Conservation (phyloP, 2,329 filamentous ascomycete species). For the Colletotrichum sidae region DNA sequence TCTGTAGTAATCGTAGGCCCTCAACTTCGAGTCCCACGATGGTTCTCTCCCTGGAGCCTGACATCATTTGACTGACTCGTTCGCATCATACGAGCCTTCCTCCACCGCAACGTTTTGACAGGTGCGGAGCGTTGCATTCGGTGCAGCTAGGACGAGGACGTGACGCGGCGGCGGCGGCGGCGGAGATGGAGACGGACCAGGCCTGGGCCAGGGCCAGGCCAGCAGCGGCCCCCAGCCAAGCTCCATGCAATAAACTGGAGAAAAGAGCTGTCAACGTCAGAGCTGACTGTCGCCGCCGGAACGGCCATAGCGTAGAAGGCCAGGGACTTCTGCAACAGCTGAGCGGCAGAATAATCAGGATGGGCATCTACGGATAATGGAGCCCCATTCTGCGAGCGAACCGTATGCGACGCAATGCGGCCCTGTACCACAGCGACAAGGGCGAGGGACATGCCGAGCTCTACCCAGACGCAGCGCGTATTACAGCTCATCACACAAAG, state of each 20-base stretch:
- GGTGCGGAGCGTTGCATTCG: slow-evolving; percentile 27
- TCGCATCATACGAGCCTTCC: slow-evolving; percentile 19
- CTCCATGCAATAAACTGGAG: slow-evolving; percentile 9
- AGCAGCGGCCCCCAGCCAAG: slow-evolving; percentile 12
- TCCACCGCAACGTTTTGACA: slow-evolving; percentile 22
- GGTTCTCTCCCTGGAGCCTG: not conserved
- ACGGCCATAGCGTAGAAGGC: slow-evolving; percentile 24
- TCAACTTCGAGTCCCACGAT: not conserved
- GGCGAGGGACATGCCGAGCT: slow-evolving; percentile 6
- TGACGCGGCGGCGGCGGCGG: slow-evolving; percentile 25
- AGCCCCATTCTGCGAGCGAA: not conserved
- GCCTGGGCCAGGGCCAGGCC: not conserved
- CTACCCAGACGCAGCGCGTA: not conserved
- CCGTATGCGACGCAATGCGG: not conserved
- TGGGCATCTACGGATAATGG: not conserved
- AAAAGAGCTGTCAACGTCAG: slow-evolving; percentile 12
- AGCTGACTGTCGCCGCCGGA: slow-evolving; percentile 14
- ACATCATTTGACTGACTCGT: slow-evolving; percentile 34
- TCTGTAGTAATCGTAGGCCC: too few relatives aligned
- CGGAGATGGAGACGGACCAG: slow-evolving; percentile 23
- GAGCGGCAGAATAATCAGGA: slow-evolving; percentile 12
- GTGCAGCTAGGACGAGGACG: slow-evolving; percentile 27
- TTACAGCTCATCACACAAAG: too few relatives aligned
- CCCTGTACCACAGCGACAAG: not conserved
- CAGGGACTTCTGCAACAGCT: slow-evolving; percentile 15